Evolutionary conservation across 495 filamentous ascomycete genomes (phyloP), one percentile per base, ranked within the genome.

Genomic region (Neurospora sp.): DNA sequence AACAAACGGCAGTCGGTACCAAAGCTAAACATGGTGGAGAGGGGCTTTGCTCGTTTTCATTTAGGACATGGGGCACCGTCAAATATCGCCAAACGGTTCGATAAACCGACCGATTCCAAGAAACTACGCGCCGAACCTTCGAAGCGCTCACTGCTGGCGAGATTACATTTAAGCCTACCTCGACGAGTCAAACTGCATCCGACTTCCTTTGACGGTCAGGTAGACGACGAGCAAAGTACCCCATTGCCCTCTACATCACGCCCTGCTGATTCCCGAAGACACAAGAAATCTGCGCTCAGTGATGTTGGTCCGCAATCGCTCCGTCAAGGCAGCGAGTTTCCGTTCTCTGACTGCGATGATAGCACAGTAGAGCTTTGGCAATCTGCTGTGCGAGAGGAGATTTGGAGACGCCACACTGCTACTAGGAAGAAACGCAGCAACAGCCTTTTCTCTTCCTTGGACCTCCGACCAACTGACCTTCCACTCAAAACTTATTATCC

Each of bases 131-230:
- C 69, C 44, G 72, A 71, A 39, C 44, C 71, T 38, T 69, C 27
- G 7, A 82, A 73, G 72, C 73, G 70, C 12, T 83, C 83, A 31
- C 72, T 84, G 69, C 72, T 84, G 27, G 78, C 79, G 12, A 75
- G 77, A 40, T 73, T 84, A 4, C 81, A 82, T 70, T 72, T 83
- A 4, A 76, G 77, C 7, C 74, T 81, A 35, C 76, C 81, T 0
- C 77, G 72, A 66, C 80, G 72, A 71, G 70, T 72, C 39, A 83
- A 79, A 74, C 59, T 77, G 6, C 70, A 70, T 46, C 70, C 74
- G 46, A 77, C 71, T 71, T 69, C 38, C 23, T 78, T 76, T 40
- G 78, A 77, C 66, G 72, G 72, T 31, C 73, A 18, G 38, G 71
- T 27, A 16, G 59, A 69, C 41, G 46, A 62, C 48, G 46, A 59